A percentile compares a stretch with the other conserved stretches of the same genome.
Conservation (phyloP, 768 basidiomycete species). For the Pleurotus citrinopileatus region DNA sequence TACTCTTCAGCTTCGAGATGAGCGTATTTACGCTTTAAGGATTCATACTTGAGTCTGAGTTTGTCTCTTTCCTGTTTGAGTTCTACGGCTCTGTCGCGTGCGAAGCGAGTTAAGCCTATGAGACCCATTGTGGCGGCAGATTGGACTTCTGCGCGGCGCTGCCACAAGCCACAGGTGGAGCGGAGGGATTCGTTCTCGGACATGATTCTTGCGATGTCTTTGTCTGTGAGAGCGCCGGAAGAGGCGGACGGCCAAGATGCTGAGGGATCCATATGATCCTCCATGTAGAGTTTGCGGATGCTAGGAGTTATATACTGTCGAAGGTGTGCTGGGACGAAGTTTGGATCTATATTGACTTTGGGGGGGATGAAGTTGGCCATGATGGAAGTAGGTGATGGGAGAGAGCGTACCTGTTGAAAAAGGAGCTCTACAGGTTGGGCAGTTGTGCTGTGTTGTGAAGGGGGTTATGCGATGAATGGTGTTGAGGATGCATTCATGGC, state of each 20-base stretch:
- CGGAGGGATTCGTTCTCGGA: slow-evolving; percentile 43
- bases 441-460: slow-evolving; percentile 44
- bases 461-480: slow-evolving; percentile 46
- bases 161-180: slow-evolving; percentile 41
- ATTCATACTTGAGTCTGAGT: slow-evolving; percentile 30
- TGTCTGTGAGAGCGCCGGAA: slow-evolving; percentile 18
- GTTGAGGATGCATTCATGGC: slow-evolving; percentile 54
- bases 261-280: slow-evolving; percentile 24
- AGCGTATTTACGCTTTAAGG: slow-evolving; percentile 20
- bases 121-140: slow-evolving; percentile 45
- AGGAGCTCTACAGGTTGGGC: slow-evolving; percentile 54
- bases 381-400: background rate
- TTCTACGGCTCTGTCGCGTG: slow-evolving; percentile 37
- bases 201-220: slow-evolving; percentile 37
- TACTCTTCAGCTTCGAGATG: slow-evolving; percentile 10
- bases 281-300: slow-evolving; percentile 55
- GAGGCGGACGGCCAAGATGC: slow-evolving; percentile 16
- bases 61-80: slow-evolving; percentile 37
- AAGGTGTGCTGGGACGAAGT: slow-evolving; percentile 53
- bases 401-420: slow-evolving; percentile 50
- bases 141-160: slow-evolving; percentile 47
- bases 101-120: slow-evolving; percentile 38
- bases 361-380: background rate
- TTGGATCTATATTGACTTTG: slow-evolving; percentile 45
- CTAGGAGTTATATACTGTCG: slow-evolving; percentile 56